Evolutionary conservation across 2,329 filamentous ascomycete genomes (phyloP).

Genomic region (Colletotrichum cordylinicola): DNA sequence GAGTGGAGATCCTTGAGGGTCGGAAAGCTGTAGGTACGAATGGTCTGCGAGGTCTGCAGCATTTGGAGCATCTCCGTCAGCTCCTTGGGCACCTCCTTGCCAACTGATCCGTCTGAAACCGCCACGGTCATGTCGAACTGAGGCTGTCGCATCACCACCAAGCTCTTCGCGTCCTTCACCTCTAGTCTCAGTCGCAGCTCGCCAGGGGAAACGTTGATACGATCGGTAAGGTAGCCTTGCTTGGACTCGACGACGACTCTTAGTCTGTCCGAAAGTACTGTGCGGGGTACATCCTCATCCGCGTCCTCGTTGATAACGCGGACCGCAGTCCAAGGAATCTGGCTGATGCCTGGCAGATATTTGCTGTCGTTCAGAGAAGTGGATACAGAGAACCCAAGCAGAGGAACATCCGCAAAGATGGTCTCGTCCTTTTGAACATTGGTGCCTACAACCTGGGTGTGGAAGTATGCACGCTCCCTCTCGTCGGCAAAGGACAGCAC

Average conservation of each 20-base stretch:
- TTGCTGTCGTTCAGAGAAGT: constrained; percentile 57
- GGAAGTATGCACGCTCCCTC: constrained; percentile 73
- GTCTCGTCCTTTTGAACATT: constrained; percentile 71
- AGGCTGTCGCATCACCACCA: constrained; percentile 73
- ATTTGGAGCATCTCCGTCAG: constrained; percentile 69
- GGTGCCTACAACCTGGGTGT: constrained; percentile 76
- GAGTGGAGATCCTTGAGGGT: constrained; percentile 73
- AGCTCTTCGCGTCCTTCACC: constrained; percentile 62
- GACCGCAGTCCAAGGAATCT: constrained; percentile 68
- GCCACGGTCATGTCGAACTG: constrained; percentile 82
- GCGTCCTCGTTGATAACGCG: constrained; percentile 77
- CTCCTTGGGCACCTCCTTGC: constrained; percentile 66
- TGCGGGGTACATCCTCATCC: constrained; percentile 67
- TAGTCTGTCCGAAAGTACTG: constrained; percentile 78
- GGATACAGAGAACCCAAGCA: constrained; percentile 69
- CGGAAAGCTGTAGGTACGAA: constrained; percentile 76
- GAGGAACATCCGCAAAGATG: constrained; percentile 71
- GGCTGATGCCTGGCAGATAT: constrained; percentile 54
- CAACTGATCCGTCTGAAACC: constrained; percentile 70
- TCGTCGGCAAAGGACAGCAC: constrained; percentile 78
- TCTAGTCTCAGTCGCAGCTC: constrained; percentile 73
- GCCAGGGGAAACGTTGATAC: constrained; percentile 81
- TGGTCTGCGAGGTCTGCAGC: constrained; percentile 63
- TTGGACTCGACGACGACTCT: constrained; percentile 78
- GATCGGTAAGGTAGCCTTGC: constrained; percentile 80